A percentile compares a stretch with the other conserved stretches of the same genome.
These are phyloP conservation scores for Pogostemon cablin DNA, from an alignment of 257 asterid species.

Conservation along the genomic window DNA sequence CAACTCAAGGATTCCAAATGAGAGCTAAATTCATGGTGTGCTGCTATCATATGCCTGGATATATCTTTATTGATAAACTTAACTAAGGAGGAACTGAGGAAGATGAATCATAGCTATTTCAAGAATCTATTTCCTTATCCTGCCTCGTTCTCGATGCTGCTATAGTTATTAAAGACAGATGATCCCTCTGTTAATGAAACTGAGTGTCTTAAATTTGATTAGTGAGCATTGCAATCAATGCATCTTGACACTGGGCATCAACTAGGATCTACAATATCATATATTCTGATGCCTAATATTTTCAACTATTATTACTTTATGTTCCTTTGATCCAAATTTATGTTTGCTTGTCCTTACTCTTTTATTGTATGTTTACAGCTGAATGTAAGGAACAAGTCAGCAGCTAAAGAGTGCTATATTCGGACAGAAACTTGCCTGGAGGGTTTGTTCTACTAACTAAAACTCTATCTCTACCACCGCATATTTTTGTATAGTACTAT, in stretches of 20 bases:
- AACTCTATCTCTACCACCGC: conserved; percentile 18
- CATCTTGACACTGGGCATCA: conserved; percentile 1
- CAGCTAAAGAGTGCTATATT: conserved; percentile 86
- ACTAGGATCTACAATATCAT: conserved; percentile 20
- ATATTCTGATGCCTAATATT: conserved; percentile 2
- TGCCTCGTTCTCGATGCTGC: conserved; percentile 14
- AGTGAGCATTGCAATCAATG: background rate
- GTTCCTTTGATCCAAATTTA: conserved; percentile 24
- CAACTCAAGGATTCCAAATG: conserved; percentile 3
- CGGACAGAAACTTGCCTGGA: conserved; percentile 92
- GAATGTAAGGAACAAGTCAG: conserved; percentile 93
- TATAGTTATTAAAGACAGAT: conserved; percentile 5
- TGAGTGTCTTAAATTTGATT: background rate
- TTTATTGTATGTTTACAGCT: conserved; percentile 51
- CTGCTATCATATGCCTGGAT: background rate
- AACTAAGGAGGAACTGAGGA: conserved; percentile 1
- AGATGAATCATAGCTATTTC: background rate
- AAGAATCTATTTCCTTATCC: background rate
- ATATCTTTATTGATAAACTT: background rate
- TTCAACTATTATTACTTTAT: background rate
- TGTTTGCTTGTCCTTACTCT: conserved; percentile 34
- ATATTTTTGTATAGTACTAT: conserved; percentile 23
- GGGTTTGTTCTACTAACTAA: conserved; percentile 53
- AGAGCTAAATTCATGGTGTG: conserved; percentile 6
- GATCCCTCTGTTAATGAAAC: background rate